Evolutionary conservation across 306 rosid species (phyloP).

Genomic region (Leucaena leucocephala): DNA sequence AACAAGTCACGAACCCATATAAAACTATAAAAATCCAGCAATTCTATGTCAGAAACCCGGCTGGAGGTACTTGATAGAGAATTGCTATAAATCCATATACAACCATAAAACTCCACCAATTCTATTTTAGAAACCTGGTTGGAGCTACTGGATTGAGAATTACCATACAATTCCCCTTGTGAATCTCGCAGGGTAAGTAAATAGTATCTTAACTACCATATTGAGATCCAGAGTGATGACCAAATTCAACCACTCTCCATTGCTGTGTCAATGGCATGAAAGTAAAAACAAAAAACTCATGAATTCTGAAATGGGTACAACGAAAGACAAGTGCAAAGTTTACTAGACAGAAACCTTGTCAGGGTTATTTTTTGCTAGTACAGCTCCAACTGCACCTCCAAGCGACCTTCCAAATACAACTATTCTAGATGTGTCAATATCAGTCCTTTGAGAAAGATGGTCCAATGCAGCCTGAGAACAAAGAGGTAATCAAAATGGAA

Average conservation of each 20-base stretch:
- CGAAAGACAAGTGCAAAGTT: conserved; percentile 2
- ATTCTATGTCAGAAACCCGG: neutral
- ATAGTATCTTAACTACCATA: conserved; percentile 5
- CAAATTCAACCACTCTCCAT: neutral
- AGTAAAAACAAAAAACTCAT: neutral
- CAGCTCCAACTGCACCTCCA: conserved; percentile 99
- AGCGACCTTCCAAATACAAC: conserved; percentile 98
- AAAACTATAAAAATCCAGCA: too few relatives aligned
- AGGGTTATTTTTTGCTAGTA: conserved; percentile 80
- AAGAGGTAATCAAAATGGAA: conserved; percentile 22
- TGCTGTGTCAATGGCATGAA: neutral
- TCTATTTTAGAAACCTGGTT: neutral
- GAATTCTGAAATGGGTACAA: neutral
- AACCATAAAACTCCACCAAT: conserved; percentile 10
- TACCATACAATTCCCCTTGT: neutral
- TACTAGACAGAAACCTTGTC: conserved; percentile 69
- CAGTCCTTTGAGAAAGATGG: conserved; percentile 91
- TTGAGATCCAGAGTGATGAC: neutral
- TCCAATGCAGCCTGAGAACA: conserved; percentile 86
- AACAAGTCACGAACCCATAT: too few relatives aligned
- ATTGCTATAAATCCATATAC: neutral
- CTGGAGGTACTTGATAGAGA: conserved; percentile 22
- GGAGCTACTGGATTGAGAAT: conserved; percentile 23
- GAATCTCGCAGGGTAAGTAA: conserved; percentile 28
- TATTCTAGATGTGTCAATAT: conserved; percentile 88